Evolutionary conservation across 2,329 filamentous ascomycete species (phyloP), one percentile per base, ranked within the genome.

Genomic region (Aspergillus texensis): DNA sequence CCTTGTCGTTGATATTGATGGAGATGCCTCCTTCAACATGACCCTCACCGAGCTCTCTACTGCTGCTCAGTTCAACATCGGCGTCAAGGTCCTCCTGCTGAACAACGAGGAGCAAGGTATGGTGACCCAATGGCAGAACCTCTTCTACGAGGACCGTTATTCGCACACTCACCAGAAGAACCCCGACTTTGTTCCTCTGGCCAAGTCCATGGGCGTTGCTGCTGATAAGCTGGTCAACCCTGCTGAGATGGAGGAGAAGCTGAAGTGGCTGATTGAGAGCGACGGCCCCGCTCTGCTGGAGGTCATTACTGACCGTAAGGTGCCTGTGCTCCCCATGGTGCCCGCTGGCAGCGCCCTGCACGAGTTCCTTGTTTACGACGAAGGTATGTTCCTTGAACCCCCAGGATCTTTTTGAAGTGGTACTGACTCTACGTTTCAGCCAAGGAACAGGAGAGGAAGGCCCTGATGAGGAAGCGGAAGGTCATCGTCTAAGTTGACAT

Each of bases 11-110:
- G 94, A 98, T 78, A 96, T 98, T 73, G 95, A 99, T 77, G 95
- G 95, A 66, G 95, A 98, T 77, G 95, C 94, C n/a, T 97, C 94
- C 4, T 98, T 99, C 84, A 92, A 93, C 85, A 98, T 99, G 95
- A 98, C 95, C 6, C 85, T 97, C 64, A 97, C 94, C 1, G 95
- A 99, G 82, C 88, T 99, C 59, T 92, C 91, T 53, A 97, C 94
- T 1, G 94, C 94, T 48, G 88, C 91, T 10, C 94, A 99, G 81
- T 98, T 98, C 84, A 92, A 95, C 82, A 97, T 98, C 77, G 94
- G 92, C 68, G 90, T 96, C 79, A 98, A 98, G 86, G 86, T 98
- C 65, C 93, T 98, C 71, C 85, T 98, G 30, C 80, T 99, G 61
- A 98, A 98, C 85, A 99, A 97, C 79, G 93, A 96, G 79, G 93